These are phyloP conservation scores for Pseudogymnoascus sp. DNA, from an alignment of 2,329 filamentous ascomycete species.

Conservation along the genomic window DNA sequence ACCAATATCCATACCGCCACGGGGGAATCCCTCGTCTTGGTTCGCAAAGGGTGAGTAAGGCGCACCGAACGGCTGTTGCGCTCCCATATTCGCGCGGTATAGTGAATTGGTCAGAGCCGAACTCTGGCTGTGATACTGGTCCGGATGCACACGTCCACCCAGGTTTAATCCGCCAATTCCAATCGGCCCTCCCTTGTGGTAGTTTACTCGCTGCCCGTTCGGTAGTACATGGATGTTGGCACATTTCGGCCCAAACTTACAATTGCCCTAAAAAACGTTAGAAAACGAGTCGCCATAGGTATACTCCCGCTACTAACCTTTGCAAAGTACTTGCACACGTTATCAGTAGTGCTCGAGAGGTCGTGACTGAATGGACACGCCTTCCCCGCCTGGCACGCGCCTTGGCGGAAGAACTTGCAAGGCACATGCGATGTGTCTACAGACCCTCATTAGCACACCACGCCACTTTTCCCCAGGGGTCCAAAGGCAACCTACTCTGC, in stretches of 20 bases:
- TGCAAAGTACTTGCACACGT: conserved; percentile 96
- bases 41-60: conserved; percentile 36
- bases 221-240: conserved; percentile 93
- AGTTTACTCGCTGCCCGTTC: conserved; percentile 87
- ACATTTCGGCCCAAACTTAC: conserved; percentile 98
- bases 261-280: conserved; percentile 66
- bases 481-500: conserved; percentile 31
- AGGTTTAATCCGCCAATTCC: conserved; percentile 47
- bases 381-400: conserved; percentile 90
- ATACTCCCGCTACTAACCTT: conserved; percentile 59
- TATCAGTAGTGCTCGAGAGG: conserved; percentile 75
- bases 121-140: conserved; percentile 56
- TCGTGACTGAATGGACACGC: conserved; percentile 97
- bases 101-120: conserved; percentile 71
- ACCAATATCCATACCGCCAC: conserved; percentile 37
- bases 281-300: not conserved
- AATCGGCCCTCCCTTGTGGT: conserved; percentile 62
- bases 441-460: conserved; percentile 1
- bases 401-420: conserved; percentile 98
- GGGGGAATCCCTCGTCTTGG: conserved; percentile 49
- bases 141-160: conserved; percentile 63
- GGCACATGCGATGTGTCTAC: conserved; percentile 93
- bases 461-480: conserved; percentile 17
- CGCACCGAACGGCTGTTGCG: conserved; percentile 31
- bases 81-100: conserved; percentile 52